Evolutionary conservation across 1,139 yeast species (phyloP).

Genomic region (Williopsis jadinii): DNA sequence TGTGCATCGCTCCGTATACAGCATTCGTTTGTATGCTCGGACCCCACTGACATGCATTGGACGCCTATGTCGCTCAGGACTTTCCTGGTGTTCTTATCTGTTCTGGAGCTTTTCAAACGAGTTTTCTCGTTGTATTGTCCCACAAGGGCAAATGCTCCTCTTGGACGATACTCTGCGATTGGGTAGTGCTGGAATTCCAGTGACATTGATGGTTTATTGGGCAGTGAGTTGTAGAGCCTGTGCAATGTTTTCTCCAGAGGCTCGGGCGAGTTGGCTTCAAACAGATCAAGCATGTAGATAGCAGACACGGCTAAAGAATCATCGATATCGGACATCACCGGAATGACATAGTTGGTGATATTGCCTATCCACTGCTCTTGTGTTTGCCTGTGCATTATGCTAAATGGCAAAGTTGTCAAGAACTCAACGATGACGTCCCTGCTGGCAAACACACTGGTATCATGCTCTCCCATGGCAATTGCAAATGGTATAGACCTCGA

Average conservation of each 20-base stretch:
- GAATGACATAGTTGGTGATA: conserved; percentile 14
- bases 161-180: conserved; percentile 44
- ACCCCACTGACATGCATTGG: conserved; percentile 44
- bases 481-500: conserved; percentile 70
- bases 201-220: conserved; percentile 16
- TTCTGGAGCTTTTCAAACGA: conserved; percentile 24
- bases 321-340: conserved; percentile 9
- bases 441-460: conserved; percentile 17
- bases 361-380: conserved; percentile 3
- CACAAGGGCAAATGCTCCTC: conserved; percentile 39
- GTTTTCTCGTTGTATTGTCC: conserved; percentile 44
- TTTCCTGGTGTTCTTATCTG: conserved; percentile 23
- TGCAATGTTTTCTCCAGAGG: conserved; percentile 3
- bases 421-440: conserved; percentile 19
- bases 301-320: conserved; percentile 6
- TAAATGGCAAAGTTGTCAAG: conserved; percentile 20
- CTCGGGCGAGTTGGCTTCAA: conserved; percentile 2
- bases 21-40: conserved; percentile 51
- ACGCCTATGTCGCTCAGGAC: conserved; percentile 16
- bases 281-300: conserved; percentile 16
- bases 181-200: conserved; percentile 44
- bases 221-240: conserved; percentile 3
- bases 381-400: conserved; percentile 7
- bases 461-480: conserved; percentile 64
- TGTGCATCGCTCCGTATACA: conserved; percentile 28